Conservation (phyloP, 306 rosid genomes). For the Cajanus cajan region DNA sequence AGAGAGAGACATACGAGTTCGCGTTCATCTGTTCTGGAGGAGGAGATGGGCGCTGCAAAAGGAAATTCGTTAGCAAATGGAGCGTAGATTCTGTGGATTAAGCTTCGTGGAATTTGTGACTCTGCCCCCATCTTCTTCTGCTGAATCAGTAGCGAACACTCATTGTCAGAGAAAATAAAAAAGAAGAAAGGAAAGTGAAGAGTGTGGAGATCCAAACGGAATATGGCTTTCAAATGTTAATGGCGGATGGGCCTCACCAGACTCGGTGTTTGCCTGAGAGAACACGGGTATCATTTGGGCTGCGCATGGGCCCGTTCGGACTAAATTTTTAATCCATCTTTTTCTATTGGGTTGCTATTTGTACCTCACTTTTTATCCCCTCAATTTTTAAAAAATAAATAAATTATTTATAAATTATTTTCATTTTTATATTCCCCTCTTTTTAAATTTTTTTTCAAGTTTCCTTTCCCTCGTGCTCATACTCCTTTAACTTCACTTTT, state of each 20-base stretch:
- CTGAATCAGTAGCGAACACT: conserved; percentile 1
- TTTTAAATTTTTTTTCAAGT: too few relatives aligned
- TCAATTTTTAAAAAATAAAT: too few relatives aligned
- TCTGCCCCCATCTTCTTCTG: conserved; percentile 59
- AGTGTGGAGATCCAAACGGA: background rate
- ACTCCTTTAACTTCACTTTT: too few relatives aligned
- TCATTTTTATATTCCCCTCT: too few relatives aligned
- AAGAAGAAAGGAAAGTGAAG: background rate
- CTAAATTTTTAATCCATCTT: too few relatives aligned
- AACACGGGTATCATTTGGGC: background rate
- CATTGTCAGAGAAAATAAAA: background rate
- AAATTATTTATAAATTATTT: too few relatives aligned
- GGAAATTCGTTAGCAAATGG: conserved; percentile 59
- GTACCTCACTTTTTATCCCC: too few relatives aligned
- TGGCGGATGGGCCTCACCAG: conserved; percentile 28
- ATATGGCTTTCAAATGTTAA: conserved; percentile 20
- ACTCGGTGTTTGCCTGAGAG: background rate
- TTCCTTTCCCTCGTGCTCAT: too few relatives aligned
- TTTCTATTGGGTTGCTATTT: too few relatives aligned
- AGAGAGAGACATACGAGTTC: conserved; percentile 52
- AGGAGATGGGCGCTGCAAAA: conserved; percentile 67
- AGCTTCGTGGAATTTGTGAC: conserved; percentile 47
- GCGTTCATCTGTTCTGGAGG: conserved; percentile 65
- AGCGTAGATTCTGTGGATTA: conserved; percentile 56
- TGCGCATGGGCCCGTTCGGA: background rate